These are phyloP conservation scores for Nephromyces sp. DNA, from an alignment of 169 alveolate genomes.

Conservation along the genomic window DNA sequence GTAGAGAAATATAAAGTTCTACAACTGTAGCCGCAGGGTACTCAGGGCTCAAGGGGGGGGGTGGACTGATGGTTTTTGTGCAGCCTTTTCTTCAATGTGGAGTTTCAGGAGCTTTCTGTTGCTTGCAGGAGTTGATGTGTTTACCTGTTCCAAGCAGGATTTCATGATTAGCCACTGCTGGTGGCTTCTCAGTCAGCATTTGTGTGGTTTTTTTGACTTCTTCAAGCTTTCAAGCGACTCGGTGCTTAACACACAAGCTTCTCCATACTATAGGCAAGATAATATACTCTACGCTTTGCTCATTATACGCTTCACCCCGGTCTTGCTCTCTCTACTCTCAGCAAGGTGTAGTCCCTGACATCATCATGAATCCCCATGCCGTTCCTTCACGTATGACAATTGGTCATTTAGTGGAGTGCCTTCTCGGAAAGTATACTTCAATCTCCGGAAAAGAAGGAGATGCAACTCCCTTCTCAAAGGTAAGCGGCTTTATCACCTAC, in stretches of 20 bases:
- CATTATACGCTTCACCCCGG: background rate
- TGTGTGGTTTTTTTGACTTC: background rate
- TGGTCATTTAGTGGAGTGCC: slow-evolving; percentile 99
- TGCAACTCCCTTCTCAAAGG: slow-evolving; percentile 97
- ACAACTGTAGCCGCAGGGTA: too few relatives aligned
- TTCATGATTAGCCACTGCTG: too few relatives aligned
- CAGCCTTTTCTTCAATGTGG: too few relatives aligned
- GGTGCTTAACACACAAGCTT: background rate
- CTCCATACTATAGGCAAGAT: background rate
- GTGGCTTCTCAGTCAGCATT: too few relatives aligned
- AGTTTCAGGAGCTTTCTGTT: too few relatives aligned
- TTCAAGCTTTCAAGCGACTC: background rate
- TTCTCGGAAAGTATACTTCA: slow-evolving; percentile 91
- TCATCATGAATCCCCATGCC: slow-evolving; percentile 99
- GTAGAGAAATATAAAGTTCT: too few relatives aligned
- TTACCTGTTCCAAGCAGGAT: too few relatives aligned
- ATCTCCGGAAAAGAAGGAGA: slow-evolving; percentile 96
- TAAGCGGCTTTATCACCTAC: too few relatives aligned
- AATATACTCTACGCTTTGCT: background rate
- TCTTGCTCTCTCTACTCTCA: slow-evolving; percentile 1
- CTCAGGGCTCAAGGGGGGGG: background rate
- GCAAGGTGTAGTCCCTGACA: slow-evolving; percentile 96
- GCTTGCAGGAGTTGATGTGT: too few relatives aligned
- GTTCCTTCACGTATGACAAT: slow-evolving; percentile 99
- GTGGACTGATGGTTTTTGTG: background rate